A percentile compares a stretch with the other conserved stretches of the same genome.
Evolutionary conservation across 208 protist genomes (phyloP).

Genomic region (Jaenimonas drosophilae): DNA sequence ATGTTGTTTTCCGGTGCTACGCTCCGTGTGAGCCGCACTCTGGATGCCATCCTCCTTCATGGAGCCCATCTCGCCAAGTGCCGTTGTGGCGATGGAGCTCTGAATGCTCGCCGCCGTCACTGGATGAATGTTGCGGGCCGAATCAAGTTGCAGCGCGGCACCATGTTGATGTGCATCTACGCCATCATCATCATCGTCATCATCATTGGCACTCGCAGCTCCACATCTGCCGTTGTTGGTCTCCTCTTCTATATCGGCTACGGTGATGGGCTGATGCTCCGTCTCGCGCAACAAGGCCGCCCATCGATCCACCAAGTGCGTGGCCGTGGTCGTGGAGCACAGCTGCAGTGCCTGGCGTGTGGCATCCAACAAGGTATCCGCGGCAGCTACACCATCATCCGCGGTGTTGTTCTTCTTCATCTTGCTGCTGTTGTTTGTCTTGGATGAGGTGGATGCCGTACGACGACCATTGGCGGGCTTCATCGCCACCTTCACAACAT

Average conservation of each 20-base stretch:
- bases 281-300: constrained; percentile 3
- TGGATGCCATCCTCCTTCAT: not conserved
- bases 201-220: not conserved
- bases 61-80: not conserved
- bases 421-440: not conserved
- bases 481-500: not conserved
- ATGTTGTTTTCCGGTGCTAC: not conserved
- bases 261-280: not conserved
- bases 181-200: not conserved
- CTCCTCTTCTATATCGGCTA: not conserved
- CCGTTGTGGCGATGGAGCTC: too few species aligned
- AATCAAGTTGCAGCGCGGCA: constrained; percentile 2
- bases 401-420: not conserved
- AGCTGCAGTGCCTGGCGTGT: too few species aligned
- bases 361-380: too few species aligned
- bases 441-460: not conserved
- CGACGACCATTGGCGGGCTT: too few species aligned
- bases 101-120: not conserved
- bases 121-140: constrained; percentile 2
- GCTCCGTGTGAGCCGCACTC: not conserved
- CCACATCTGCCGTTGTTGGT: not conserved
- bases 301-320: constrained; percentile 10
- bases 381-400: too few species aligned
- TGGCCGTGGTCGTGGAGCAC: too few species aligned
- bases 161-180: not conserved